Base-by-base conservation (phyloP, 495 filamentous ascomycete species). In the Aspergillus diversus region DNA sequence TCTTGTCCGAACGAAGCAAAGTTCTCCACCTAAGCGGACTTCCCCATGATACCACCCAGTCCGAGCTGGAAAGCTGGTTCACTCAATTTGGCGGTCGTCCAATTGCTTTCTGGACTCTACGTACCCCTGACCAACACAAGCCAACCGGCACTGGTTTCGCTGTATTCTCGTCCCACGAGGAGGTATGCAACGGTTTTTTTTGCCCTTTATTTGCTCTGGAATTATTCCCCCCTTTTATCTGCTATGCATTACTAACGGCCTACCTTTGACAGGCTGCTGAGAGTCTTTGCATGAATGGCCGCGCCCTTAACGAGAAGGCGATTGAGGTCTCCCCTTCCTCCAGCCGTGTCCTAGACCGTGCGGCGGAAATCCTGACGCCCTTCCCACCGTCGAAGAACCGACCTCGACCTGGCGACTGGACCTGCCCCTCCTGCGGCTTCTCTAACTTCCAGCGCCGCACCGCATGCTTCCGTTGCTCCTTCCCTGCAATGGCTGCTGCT, bases 321-420 rank as follows among this genome's bases (percentile, higher is more conserved):
- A 97, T 99, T 69, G 95, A 99, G 72, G 95, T 99, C 39, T 96
- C 95, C 16, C 95, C 95, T 3, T 97, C 92, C 13, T 96, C 91
- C n/a, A 93, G 90, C 76, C 87, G 95, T 15, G 95, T 98, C 47
- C 87, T 99, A 58, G 95, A 99, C 73, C 89, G 95, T 57, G 95
- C 95, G 39, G 90, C 92, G 35, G 93, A 97, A 71, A 96, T 97
- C 61, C 83, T 99, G 34, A 97, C 92, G 0, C 92, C 94, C 0
- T 99, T 99, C 81, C 95, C 95, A 7, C 95, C 95, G 0, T 97
- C 93, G 74, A 99, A 99, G 85, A 99, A 99, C 75, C 87, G 95
- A 21, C 95, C 95, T 57, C 90, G 95, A 51, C 95, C 95, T 39
- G 95, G 95, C 69, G 95, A 99, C 77, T 99, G 95, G 95, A 97